Evolutionary conservation across 2,329 filamentous ascomycete species (phyloP), one percentile per base, ranked within the genome.

Genomic region (Fusarium duplospermum): DNA sequence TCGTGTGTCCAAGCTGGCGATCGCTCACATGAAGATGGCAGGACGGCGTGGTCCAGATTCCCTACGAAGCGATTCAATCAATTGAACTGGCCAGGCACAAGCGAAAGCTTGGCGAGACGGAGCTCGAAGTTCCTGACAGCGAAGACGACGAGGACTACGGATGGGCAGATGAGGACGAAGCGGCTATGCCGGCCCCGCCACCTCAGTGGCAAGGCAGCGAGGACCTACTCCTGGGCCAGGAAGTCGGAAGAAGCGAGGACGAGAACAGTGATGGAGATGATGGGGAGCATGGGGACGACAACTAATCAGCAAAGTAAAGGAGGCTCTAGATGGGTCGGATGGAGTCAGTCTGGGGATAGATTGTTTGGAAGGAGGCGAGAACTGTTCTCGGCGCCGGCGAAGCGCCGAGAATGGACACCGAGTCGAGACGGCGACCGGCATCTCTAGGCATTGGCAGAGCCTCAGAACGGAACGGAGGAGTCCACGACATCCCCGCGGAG

Each of bases 71-170:
- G 52, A 82, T 76, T 62, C 82, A 79, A 82, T 78, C 76, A 77
- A 66, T 81, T 47, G 76, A 78, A 78, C 36, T 75, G 79, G 82
- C 66, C 80, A 80, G 68, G 70, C 86, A 69, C 83, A 94, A 94
- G 83, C 87, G 93, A 76, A 90, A 94, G 80, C 85, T 93, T 62
- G 82, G 77, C 33, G 88, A 92, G 52, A 88, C 90, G 6, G 88
- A 87, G 62, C 84, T 89, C 58, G 89, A 91, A 75, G 85, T 91
- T 54, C 86, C 89, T 3, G 89, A 91, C 70, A 92, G 89, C 71
- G 90, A 91, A 50, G 89, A 88, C 33, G 91, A 92, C 68, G 92
- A 94, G 72, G 90, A 93, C 77, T 94, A 93, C 77, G 92, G 91
- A 16, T 94, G 92, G 92, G 88, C 88, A 42, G 89, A 93, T 62